A percentile compares a stretch with the other conserved stretches of the same genome.
These are phyloP conservation scores for Lentinus tigrinus DNA, from an alignment of 768 basidiomycete genomes.

Conservation along the genomic window DNA sequence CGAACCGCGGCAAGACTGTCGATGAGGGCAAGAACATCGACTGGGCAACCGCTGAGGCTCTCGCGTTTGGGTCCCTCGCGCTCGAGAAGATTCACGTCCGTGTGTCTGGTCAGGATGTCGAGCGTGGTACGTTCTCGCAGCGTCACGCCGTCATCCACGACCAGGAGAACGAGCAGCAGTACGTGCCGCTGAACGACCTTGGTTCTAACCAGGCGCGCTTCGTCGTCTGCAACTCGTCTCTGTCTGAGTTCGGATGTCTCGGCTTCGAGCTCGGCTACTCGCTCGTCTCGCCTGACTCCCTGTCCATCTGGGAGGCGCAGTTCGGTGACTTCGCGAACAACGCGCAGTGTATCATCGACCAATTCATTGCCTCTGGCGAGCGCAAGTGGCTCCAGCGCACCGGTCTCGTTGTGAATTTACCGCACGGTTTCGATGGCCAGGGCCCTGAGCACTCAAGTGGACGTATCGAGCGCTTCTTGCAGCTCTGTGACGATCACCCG, in stretches of 20 bases:
- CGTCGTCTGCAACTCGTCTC: slow-evolving; percentile 93
- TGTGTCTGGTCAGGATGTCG: slow-evolving; percentile 96
- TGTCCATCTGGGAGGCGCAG: slow-evolving; percentile 98
- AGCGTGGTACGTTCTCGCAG: slow-evolving; percentile 98
- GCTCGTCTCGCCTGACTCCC: slow-evolving; percentile 89
- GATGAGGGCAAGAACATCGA: slow-evolving; percentile 92
- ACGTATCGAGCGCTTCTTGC: slow-evolving; percentile 93
- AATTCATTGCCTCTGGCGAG: slow-evolving; percentile 97
- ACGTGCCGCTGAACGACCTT: slow-evolving; percentile 86
- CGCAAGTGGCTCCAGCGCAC: slow-evolving; percentile 96
- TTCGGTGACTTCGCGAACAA: slow-evolving; percentile 99
- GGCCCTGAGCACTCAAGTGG: slow-evolving; percentile 98
- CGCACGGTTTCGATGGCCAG: slow-evolving; percentile 99
- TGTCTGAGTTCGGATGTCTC: slow-evolving; percentile 92
- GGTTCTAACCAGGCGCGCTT: slow-evolving; percentile 85
- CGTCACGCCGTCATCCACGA: slow-evolving; percentile 97
- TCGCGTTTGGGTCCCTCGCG: slow-evolving; percentile 92
- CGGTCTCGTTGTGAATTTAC: slow-evolving; percentile 84
- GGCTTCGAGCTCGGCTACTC: slow-evolving; percentile 99
- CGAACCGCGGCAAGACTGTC: slow-evolving; percentile 83
- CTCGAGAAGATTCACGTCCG: slow-evolving; percentile 94
- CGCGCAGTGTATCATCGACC: slow-evolving; percentile 96
- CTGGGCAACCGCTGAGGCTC: slow-evolving; percentile 97
- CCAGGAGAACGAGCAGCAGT: slow-evolving; percentile 88
- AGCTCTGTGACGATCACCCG: slow-evolving; percentile 97